phyloP scores from a whole-genome alignment of 192 early-diverging fungal species.

The Backusella luteola region DNA sequence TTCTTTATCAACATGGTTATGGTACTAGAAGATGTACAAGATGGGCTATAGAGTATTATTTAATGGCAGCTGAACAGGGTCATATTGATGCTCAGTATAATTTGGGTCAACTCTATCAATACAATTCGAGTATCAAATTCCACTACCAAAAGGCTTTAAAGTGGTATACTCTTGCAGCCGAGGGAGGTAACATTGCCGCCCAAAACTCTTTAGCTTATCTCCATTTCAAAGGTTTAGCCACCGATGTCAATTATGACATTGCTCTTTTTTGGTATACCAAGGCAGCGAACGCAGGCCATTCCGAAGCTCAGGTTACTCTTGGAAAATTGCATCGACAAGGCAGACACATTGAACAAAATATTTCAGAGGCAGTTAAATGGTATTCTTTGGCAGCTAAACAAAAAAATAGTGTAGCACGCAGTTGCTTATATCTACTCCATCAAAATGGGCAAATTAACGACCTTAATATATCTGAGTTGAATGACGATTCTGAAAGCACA shows the following conservation, averaged over 20 bases:
- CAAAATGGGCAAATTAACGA: neutral
- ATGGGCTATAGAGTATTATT: no score
- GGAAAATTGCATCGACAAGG: neutral
- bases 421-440: neutral
- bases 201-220: neutral
- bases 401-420: neutral
- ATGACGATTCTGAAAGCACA: neutral
- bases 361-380: neutral
- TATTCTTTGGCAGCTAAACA: neutral
- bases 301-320: neutral
- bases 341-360: neutral
- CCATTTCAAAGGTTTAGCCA: neutral
- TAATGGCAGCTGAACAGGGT: neutral
- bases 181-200: neutral
- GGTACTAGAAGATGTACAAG: no score
- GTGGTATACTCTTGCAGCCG: neutral
- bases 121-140: neutral
- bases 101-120: neutral
- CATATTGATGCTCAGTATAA: neutral
- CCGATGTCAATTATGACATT: neutral
- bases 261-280: neutral
- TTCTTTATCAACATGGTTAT: no score
- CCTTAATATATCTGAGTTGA: neutral
- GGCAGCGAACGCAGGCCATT: neutral
- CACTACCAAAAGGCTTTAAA: neutral